These are phyloP conservation scores for Xylaria curta DNA, from an alignment of 495 filamentous ascomycete genomes.

Conservation along the genomic window DNA sequence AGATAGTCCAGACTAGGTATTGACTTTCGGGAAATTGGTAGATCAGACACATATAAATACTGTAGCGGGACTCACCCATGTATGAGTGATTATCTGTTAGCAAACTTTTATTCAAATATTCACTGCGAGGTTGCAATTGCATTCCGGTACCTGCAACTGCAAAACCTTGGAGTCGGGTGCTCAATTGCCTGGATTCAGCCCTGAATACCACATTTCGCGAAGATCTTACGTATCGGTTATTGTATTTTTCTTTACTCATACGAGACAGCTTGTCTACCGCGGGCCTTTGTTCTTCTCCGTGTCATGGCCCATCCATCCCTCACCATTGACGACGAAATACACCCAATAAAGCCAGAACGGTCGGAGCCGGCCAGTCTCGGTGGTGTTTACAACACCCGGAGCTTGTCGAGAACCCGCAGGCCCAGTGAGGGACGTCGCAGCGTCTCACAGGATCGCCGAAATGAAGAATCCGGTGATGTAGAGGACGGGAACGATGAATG, in stretches of 20 bases:
- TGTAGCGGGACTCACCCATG: not conserved
- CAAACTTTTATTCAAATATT: conserved; percentile 15
- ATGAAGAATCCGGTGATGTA: conserved; percentile 36
- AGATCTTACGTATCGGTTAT: conserved; percentile 9
- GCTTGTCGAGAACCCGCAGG: conserved; percentile 33
- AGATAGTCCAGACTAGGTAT: not conserved
- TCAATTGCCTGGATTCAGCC: not conserved
- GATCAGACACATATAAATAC: not conserved
- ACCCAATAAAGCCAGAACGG: conserved; percentile 24
- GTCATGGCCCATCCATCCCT: conserved; percentile 27
- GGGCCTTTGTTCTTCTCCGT: not conserved
- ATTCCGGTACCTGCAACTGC: not conserved
- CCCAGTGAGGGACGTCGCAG: conserved; percentile 39
- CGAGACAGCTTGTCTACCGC: not conserved
- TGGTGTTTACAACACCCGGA: conserved; percentile 49
- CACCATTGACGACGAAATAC: conserved; percentile 36
- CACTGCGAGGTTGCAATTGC: not conserved
- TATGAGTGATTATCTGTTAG: conserved; percentile 19
- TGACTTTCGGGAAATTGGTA: not conserved
- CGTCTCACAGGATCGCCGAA: conserved; percentile 33
- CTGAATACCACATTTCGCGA: not conserved
- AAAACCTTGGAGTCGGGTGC: not conserved
- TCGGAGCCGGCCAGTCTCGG: conserved; percentile 32
- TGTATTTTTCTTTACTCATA: not conserved
- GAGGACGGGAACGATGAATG: conserved; percentile 49